Evolutionary conservation across 495 filamentous ascomycete genomes (phyloP).

Genomic region (Neurospora discreta): DNA sequence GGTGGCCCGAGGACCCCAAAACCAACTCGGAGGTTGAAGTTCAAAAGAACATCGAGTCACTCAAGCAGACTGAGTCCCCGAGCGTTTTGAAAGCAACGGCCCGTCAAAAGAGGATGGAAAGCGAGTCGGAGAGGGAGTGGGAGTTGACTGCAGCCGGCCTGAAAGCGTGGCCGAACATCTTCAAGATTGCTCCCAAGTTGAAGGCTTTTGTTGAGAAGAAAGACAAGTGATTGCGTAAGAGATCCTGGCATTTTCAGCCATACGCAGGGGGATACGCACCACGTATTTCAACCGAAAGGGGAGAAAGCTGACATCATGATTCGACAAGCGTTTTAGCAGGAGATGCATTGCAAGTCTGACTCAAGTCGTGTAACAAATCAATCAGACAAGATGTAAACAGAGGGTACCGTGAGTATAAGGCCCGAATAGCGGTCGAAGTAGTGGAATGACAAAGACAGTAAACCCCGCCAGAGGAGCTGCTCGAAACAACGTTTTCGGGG

Average conservation of each 20-base stretch:
- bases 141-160: background rate
- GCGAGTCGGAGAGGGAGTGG: background rate
- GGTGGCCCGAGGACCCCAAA: background rate
- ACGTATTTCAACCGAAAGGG: background rate
- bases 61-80: background rate
- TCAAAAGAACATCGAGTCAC: background rate
- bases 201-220: background rate
- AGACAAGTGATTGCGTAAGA: background rate
- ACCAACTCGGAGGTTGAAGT: background rate
- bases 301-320: background rate
- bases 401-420: background rate
- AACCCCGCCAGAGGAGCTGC: background rate
- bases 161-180: background rate
- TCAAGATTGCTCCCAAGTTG: background rate
- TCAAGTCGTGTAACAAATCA: background rate
- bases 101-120: background rate
- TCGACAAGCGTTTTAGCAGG: background rate
- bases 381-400: background rate
- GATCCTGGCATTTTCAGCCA: background rate
- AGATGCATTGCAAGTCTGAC: background rate
- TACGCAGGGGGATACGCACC: background rate
- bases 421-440: background rate
- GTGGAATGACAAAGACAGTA: background rate
- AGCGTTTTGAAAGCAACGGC: background rate
- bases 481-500: background rate